phyloP scores from a whole-genome alignment of 306 rosid genomes.

The Hippophae gyantsensis region DNA sequence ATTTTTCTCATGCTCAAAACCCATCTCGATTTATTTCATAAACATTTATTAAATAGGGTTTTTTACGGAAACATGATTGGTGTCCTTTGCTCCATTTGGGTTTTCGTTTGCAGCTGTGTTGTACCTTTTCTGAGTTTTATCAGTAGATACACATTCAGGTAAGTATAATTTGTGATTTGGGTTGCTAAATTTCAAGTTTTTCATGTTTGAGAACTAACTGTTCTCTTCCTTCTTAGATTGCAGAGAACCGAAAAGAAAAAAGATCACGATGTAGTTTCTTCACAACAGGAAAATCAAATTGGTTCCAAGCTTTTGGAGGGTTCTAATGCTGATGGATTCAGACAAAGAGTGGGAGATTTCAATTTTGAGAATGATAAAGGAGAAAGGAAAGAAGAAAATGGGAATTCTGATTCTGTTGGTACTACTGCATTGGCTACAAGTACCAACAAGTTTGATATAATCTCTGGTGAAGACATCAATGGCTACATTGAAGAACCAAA shows the following conservation, averaged over 20 bases:
- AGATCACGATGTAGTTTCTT: background rate
- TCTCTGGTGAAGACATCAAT: conserved; percentile 23
- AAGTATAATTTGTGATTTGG: conserved; percentile 13
- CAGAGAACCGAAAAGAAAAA: conserved; percentile 19
- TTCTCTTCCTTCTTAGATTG: conserved; percentile 27
- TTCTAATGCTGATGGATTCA: background rate
- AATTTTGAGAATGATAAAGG: background rate
- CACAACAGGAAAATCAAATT: background rate
- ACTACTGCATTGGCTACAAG: conserved; percentile 7
- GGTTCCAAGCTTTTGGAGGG: background rate
- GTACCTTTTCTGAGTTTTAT: conserved; percentile 30
- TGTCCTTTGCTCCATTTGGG: conserved; percentile 27
- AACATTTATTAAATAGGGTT: conserved; percentile 25
- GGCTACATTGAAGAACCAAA: conserved; percentile 47
- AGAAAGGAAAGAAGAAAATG: conserved; percentile 13
- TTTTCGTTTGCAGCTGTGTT: conserved; percentile 25
- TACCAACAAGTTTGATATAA: conserved; percentile 30
- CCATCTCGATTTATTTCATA: conserved; percentile 27
- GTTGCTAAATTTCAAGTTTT: background rate
- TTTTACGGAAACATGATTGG: conserved; percentile 33
- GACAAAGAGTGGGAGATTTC: background rate
- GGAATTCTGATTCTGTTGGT: conserved; percentile 1
- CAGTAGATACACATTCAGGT: conserved; percentile 39
- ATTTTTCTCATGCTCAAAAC: conserved; percentile 22
- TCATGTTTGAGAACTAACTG: background rate